These are phyloP conservation scores for Magnusiomyces sp. DNA, from an alignment of 1,139 yeast species.

Conservation along the genomic window DNA sequence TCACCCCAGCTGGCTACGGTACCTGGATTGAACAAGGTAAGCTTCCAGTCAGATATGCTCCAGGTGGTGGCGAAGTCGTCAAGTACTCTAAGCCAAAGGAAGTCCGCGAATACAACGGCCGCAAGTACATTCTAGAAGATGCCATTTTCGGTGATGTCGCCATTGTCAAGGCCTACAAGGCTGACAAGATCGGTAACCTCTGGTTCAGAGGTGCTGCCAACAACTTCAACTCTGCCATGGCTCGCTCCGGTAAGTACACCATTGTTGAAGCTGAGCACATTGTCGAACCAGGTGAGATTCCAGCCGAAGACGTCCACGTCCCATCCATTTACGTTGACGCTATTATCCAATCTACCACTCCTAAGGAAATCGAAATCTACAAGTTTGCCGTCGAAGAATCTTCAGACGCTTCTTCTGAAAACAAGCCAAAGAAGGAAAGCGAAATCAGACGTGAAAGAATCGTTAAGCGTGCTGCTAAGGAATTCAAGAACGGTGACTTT, in stretches of 20 bases:
- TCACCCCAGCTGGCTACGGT: conserved; percentile 43
- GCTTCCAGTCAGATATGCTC: conserved; percentile 37
- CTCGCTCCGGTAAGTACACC: conserved; percentile 39
- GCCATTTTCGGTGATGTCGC: conserved; percentile 43
- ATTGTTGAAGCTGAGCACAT: conserved; percentile 46
- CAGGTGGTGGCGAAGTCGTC: conserved; percentile 31
- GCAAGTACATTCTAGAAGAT: conserved; percentile 37
- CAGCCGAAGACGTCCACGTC: conserved; percentile 41
- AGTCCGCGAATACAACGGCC: conserved; percentile 37
- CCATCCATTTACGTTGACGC: conserved; percentile 40
- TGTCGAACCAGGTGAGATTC: conserved; percentile 41
- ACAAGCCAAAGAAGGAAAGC: conserved; percentile 14
- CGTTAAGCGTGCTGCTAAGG: conserved; percentile 40
- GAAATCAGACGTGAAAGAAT: conserved; percentile 31
- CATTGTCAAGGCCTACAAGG: conserved; percentile 41
- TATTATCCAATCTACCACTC: conserved; percentile 37
- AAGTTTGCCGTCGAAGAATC: conserved; percentile 17
- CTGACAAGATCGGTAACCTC: conserved; percentile 41
- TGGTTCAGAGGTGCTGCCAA: conserved; percentile 42
- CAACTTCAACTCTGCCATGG: conserved; percentile 42
- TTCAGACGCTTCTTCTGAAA: conserved; percentile 1
- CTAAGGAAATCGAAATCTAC: conserved; percentile 39
- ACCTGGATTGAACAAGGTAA: conserved; percentile 46
- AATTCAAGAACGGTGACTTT: conserved; percentile 37
- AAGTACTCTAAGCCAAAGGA: conserved; percentile 37